A percentile compares a stretch with the other conserved stretches of the same genome.
Evolutionary conservation across 73 alveolate genomes (phyloP).

Genomic region (Durusdinium trenchii): DNA sequence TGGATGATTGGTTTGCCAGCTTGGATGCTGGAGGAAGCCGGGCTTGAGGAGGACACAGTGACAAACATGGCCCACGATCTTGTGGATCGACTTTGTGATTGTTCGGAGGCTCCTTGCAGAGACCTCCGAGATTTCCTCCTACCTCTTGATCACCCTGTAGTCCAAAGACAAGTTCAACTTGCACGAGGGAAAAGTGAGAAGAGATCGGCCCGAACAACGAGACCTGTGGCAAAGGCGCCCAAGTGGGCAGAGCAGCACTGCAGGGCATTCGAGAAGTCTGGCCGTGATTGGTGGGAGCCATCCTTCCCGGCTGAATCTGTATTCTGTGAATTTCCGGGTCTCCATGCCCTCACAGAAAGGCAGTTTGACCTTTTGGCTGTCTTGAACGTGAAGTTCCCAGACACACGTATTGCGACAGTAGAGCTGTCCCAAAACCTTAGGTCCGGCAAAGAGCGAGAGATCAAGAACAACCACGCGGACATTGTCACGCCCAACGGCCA

Average conservation of each 20-base stretch:
- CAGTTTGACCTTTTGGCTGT: neutral
- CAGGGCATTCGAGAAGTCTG: neutral
- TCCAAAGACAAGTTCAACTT: neutral
- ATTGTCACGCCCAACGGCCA: neutral
- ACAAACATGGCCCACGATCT: neutral
- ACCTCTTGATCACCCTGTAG: neutral
- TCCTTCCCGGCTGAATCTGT: neutral
- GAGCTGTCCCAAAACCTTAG: constrained; percentile 15
- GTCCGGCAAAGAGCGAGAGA: neutral
- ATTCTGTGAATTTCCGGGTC: neutral
- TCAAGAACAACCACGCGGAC: neutral
- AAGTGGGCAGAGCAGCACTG: neutral
- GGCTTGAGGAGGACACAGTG: neutral
- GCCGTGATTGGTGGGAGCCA: neutral
- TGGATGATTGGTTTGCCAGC: neutral
- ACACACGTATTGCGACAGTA: neutral
- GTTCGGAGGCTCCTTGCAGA: neutral
- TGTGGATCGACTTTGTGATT: neutral
- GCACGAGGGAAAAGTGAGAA: neutral
- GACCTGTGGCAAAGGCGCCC: neutral
- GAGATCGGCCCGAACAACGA: neutral
- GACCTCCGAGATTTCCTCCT: neutral
- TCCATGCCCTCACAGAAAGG: neutral
- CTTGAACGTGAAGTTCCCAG: neutral
- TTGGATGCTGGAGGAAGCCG: neutral